Evolutionary conservation across 495 filamentous ascomycete species (phyloP).

Genomic region (Penicillium angulare): DNA sequence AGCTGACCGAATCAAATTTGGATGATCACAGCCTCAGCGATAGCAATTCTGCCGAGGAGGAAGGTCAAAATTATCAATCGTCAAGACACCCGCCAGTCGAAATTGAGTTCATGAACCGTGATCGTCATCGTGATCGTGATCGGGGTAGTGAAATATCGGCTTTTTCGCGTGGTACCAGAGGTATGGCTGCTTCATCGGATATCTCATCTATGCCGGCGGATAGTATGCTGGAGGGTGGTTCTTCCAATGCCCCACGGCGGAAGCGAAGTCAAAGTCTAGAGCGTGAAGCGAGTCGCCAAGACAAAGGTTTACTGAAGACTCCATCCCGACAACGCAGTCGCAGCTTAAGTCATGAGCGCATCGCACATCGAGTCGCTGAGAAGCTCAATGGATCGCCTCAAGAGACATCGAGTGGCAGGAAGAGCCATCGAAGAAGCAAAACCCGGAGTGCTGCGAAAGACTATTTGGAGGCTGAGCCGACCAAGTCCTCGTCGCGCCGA

Average conservation of each 20-base stretch:
- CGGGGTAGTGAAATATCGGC: conserved; percentile 58
- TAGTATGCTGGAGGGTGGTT: conserved; percentile 75
- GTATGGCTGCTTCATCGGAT: conserved; percentile 66
- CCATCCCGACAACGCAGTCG: conserved; percentile 64
- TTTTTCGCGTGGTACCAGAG: conserved; percentile 59
- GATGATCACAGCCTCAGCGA: conserved; percentile 62
- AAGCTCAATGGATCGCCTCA: conserved; percentile 55
- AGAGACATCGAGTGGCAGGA: conserved; percentile 49
- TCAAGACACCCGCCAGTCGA: conserved; percentile 71
- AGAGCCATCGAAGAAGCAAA: conserved; percentile 54
- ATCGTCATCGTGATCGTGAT: conserved; percentile 56
- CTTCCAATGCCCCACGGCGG: conserved; percentile 45
- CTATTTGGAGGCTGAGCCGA: conserved; percentile 49
- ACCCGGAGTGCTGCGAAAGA: conserved; percentile 52
- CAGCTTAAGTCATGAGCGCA: conserved; percentile 71
- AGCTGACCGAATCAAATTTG: conserved; percentile 35
- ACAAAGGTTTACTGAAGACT: conserved; percentile 61
- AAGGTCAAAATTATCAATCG: conserved; percentile 53
- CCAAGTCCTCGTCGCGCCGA: conserved; percentile 57
- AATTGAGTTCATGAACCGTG: conserved; percentile 70
- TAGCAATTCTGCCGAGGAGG: conserved; percentile 69
- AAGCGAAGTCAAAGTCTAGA: conserved; percentile 60
- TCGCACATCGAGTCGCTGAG: conserved; percentile 69
- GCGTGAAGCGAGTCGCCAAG: conserved; percentile 42
- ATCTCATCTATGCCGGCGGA: conserved; percentile 89